Percentiles rank a stretch among this genome's conserved stretches.
These are phyloP conservation scores for Opeltia flavorubescens DNA, from an alignment of 495 filamentous ascomycete species.

Conservation along the genomic window DNA sequence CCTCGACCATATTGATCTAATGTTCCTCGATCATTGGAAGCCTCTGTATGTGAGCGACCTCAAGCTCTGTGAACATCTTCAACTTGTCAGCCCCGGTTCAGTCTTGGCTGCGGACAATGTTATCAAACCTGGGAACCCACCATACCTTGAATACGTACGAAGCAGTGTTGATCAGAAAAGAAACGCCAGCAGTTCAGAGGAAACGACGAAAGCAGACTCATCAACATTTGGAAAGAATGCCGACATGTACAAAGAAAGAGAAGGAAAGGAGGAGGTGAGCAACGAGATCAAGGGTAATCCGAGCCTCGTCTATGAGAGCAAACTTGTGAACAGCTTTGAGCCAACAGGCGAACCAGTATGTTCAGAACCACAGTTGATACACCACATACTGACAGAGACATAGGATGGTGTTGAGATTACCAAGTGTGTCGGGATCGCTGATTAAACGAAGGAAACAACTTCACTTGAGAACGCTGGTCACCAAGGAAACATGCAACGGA, in stretches of 20 bases:
- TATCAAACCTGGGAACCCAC: conserved; percentile 55
- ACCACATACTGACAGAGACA: conserved; percentile 6
- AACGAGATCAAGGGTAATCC: conserved; percentile 48
- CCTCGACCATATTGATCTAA: conserved; percentile 42
- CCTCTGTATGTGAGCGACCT: conserved; percentile 49
- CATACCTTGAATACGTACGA: conserved; percentile 50
- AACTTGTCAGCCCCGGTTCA: conserved; percentile 39
- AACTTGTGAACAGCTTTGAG: conserved; percentile 50
- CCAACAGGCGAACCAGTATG: conserved; percentile 46
- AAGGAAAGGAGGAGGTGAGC: conserved; percentile 27
- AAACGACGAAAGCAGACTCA: conserved; percentile 16
- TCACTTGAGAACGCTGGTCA: not conserved
- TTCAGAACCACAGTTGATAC: too few species aligned
- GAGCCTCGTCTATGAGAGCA: conserved; percentile 53
- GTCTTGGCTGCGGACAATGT: conserved; percentile 56
- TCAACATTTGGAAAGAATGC: conserved; percentile 21
- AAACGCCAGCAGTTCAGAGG: conserved; percentile 21
- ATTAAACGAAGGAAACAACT: not conserved
- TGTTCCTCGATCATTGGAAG: conserved; percentile 62
- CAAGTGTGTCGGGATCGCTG: conserved; percentile 37
- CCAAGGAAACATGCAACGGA: not conserved
- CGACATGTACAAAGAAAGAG: conserved; percentile 26
- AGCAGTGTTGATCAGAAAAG: conserved; percentile 37
- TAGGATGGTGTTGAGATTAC: conserved; percentile 66
- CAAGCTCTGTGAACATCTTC: conserved; percentile 52